Evolutionary conservation across 305 asterid species (phyloP), one percentile per base, ranked within the genome.

Genomic region (Solanum chacoense): DNA sequence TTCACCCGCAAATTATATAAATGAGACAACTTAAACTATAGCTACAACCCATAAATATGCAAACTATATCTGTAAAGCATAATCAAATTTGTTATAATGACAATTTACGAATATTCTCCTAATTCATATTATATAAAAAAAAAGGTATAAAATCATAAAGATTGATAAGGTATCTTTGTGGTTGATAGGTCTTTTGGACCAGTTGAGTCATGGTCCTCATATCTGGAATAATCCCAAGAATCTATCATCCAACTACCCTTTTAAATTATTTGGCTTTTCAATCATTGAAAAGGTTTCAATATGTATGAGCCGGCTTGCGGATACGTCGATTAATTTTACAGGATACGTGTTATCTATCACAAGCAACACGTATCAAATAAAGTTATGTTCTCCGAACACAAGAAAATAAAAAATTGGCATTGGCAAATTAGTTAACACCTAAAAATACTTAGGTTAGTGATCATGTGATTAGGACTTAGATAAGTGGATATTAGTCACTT

Each of bases 201-300:
- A 38, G 59, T 85, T 74, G 88, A 86, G 18, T 24, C 71, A 86
- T 63, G 87, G 65, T 65, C 72, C 86, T 5, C 89, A 77, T 88
- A 55, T 31, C 12, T 42, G 34, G 18, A 50, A n/a, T 55, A 28
- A 63, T 55, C 37, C 79, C 86, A 81, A 28, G 71, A 42, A 28
- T 81, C 38, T 37, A n/a, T 40, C 38, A 13, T 69, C 20, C 88
- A 73, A 86, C 73, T 18, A 72, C 20, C 34, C 67, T 26, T 24
- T 16, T 28, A 24, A 45, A 28, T 26, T 28, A 42, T 8, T 81
- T 75, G 88, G 29, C 88, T 42, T 86, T 86, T 86, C 71, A 26
- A 75, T 69, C 29, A n/a, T 71, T 36, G 84, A 31, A 69, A 86
- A 86, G 84, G 72, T 16, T 29, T 18, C 26, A 37, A 85, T 50